Evolutionary conservation across 495 filamentous ascomycete species (phyloP), one percentile per base, ranked within the genome.

Genomic region (Aspergillus bridgeri): DNA sequence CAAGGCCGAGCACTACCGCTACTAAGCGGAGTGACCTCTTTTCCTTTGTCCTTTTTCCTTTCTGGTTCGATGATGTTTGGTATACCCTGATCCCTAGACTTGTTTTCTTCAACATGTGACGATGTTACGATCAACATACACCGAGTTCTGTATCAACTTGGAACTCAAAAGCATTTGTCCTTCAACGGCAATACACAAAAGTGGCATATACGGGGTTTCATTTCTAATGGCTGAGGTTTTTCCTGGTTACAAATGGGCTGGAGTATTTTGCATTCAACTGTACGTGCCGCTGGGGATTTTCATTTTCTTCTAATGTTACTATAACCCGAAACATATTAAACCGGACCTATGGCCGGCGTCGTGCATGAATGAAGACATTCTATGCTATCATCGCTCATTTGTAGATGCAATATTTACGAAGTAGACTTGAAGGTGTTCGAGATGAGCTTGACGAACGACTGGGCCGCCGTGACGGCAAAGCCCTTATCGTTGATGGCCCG

Each of bases 1-100:
- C 89, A 98, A 98, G 91, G 81, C 79, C 78, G 94, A 98, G 44
- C 61, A 64, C 71, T 81, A 81, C 77, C 76, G 79, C 67, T 83
- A 82, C 74, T 82, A 83, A 77, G 63, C 33, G 33, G 33, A 11
- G 33, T 4, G 7, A 2, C 33, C 8, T 13, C 2, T 2, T 38
- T 38, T 38, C 9, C 33, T 38, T n/a, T n/a, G n/a, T 27, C 25
- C 7, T 3, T 48, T 48, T 48, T 58, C 51, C 44, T 44, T 60
- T 63, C 57, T 52, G 60, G 53, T 61, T 62, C 60, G 65, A 68
- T 63, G 66, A 69, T 75, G 66, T 74, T 73, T 70, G 69, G 65
- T 71, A 75, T 68, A 70, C 65, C 58, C 67, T 71, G 58, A 68
- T 56, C 70, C 65, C 70, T 77, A 71, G 77, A 77, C 69, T 38